Conservation (phyloP, 306 rosid species). For the apple (Malus domestica) region ASM211411v1 NC_041789.1:13943001-13943500, state of each 20-base stretch:
- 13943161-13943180: conserved; percentile 85
- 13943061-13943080: conserved; percentile 66
- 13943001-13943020: conserved; percentile 36
- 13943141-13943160: conserved; percentile 84
- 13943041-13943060: conserved; percentile 60
- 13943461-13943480: neutral
- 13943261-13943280: conserved; percentile 74
- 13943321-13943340: conserved; percentile 67
- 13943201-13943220: neutral
- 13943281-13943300: conserved; percentile 95
- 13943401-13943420: neutral
- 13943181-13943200: conserved; percentile 23
- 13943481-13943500: neutral
- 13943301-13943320: conserved; percentile 78
- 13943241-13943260: conserved; percentile 39
- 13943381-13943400: neutral
- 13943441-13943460: neutral
- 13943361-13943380: neutral
- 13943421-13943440: neutral
- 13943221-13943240: conserved; percentile 7
- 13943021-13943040: conserved; percentile 86
- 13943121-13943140: conserved; percentile 73
- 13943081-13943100: conserved; percentile 67
- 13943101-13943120: conserved; percentile 61
- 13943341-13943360: conserved; percentile 64